Evolutionary conservation across 257 asterid species (phyloP).

Genomic region (Rehmannia glutinosa): DNA sequence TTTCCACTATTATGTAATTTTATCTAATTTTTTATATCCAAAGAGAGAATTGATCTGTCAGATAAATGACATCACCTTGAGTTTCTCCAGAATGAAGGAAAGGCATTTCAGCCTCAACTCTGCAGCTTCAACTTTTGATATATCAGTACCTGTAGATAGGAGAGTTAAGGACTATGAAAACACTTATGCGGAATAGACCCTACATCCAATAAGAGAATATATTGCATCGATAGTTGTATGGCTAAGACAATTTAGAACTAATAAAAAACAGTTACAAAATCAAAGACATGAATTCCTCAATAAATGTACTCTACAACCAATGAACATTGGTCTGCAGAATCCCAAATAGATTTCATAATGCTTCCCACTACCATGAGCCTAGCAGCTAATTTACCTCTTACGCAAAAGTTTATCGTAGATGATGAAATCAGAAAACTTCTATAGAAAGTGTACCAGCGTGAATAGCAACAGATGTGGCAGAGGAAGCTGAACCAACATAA

Average conservation of each 20-base stretch:
- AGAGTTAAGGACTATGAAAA: slow-evolving; percentile 7
- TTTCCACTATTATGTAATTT: neutral
- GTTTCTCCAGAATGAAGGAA: slow-evolving; percentile 57
- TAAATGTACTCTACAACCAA: neutral
- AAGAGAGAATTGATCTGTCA: neutral
- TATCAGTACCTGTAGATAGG: slow-evolving; percentile 58
- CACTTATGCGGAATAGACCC: neutral
- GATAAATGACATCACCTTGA: slow-evolving; percentile 49
- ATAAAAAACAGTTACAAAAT: slow-evolving; percentile 3
- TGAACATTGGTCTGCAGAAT: neutral
- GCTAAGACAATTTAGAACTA: neutral
- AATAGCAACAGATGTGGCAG: neutral
- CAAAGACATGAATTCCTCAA: slow-evolving; percentile 1
- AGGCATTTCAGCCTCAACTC: slow-evolving; percentile 64
- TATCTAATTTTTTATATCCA: neutral
- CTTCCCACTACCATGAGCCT: neutral
- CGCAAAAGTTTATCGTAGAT: neutral
- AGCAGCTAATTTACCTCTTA: neutral
- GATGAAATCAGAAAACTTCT: neutral
- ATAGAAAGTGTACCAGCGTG: neutral
- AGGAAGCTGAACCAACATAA: neutral
- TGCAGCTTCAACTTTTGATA: slow-evolving; percentile 75
- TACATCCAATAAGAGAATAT: neutral
- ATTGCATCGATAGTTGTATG: neutral
- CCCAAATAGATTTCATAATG: neutral